These are phyloP conservation scores for Mucor racemosus DNA, from an alignment of 371 early-diverging fungal genomes.

Conservation along the genomic window DNA sequence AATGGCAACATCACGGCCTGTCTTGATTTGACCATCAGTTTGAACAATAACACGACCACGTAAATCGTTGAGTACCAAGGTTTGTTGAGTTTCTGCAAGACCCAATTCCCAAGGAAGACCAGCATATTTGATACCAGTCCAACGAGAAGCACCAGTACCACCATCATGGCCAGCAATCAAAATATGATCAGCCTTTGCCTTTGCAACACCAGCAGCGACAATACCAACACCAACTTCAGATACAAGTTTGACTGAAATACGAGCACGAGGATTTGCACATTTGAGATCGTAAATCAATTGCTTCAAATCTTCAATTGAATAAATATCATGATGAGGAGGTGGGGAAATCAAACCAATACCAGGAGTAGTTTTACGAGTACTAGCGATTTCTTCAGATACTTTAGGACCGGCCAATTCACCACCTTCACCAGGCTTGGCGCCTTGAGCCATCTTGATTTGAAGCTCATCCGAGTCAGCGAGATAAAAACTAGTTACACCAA, in stretches of 20 bases:
- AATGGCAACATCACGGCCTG: conserved; percentile 94
- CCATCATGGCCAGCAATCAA: conserved; percentile 96
- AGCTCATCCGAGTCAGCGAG: conserved; percentile 93
- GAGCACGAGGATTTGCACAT: conserved; percentile 87
- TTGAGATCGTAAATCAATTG: conserved; percentile 97
- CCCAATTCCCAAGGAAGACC: conserved; percentile 98
- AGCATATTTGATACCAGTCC: conserved; percentile 98
- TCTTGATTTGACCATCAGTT: conserved; percentile 97
- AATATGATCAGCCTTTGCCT: conserved; percentile 96
- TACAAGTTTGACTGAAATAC: conserved; percentile 95
- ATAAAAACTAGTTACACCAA: conserved; percentile 95
- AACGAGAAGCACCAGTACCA: conserved; percentile 97
- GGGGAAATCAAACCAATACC: conserved; percentile 96
- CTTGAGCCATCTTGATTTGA: conserved; percentile 99
- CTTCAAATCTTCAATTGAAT: conserved; percentile 96
- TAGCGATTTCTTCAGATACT: conserved; percentile 88
- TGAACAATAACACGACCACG: conserved; percentile 94
- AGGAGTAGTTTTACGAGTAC: conserved; percentile 93
- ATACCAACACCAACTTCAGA: conserved; percentile 97
- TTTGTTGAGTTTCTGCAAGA: conserved; percentile 97
- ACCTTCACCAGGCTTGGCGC: conserved; percentile 98
- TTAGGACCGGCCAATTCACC: conserved; percentile 84
- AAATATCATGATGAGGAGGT: conserved; percentile 97
- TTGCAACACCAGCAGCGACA: conserved; percentile 95
- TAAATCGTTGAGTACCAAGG: conserved; percentile 92